These are phyloP conservation scores for Pseudogymnoascus sp. DNA, from an alignment of 2,329 filamentous ascomycete species.

Conservation along the genomic window DNA sequence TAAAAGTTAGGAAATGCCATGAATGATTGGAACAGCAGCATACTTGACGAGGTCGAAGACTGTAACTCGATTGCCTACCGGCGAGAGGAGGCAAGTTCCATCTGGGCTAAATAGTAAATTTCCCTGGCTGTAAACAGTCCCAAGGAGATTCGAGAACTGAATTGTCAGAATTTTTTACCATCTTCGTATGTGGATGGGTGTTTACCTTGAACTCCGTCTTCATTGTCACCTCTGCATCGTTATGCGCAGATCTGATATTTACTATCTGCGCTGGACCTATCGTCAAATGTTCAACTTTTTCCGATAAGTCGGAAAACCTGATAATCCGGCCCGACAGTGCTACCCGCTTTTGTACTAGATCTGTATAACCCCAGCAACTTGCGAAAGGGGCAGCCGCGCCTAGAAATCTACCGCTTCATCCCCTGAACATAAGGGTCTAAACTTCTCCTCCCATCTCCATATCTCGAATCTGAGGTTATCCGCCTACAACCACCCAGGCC, in stretches of 20 bases:
- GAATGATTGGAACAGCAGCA: conserved; percentile 27
- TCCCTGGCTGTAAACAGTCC: conserved; percentile 96
- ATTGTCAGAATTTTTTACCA: conserved; percentile 21
- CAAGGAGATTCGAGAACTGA: conserved; percentile 97
- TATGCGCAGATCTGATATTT: conserved; percentile 17
- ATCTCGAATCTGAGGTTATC: conserved; percentile 4
- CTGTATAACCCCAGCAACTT: not conserved
- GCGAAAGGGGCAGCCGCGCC: conserved; percentile 9
- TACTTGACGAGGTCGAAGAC: conserved; percentile 95
- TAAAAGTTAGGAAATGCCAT: not conserved
- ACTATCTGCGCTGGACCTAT: conserved; percentile 10
- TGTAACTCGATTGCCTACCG: conserved; percentile 90
- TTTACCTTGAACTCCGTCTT: conserved; percentile 97
- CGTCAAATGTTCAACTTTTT: conserved; percentile 13
- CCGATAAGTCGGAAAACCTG: conserved; percentile 10
- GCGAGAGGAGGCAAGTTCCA: conserved; percentile 90
- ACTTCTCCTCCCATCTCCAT: conserved; percentile 6
- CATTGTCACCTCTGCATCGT: conserved; percentile 50
- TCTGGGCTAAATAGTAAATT: conserved; percentile 95
- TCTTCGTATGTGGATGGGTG: not conserved
- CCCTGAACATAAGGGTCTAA: conserved; percentile 11
- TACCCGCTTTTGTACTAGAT: not conserved
- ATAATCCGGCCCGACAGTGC: conserved; percentile 9
- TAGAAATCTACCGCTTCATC: conserved; percentile 8
- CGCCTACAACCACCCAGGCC: not conserved